Percentiles rank a stretch among this genome's conserved stretches.
These are phyloP conservation scores for Pezicula radicicola DNA, from an alignment of 2,329 filamentous ascomycete genomes.

Conservation along the genomic window DNA sequence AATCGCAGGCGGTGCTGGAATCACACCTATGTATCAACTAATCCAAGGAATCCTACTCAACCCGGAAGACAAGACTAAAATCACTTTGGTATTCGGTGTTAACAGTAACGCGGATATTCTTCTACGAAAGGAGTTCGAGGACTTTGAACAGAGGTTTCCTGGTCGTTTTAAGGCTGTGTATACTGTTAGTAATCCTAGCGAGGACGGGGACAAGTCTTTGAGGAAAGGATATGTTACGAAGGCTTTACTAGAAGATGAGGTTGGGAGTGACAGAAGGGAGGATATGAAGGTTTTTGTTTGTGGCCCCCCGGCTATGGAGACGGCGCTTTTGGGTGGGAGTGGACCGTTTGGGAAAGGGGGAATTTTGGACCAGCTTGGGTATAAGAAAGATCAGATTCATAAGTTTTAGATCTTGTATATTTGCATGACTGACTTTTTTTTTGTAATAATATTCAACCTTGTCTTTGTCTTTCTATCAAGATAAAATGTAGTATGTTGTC, in stretches of 20 bases:
- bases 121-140: slow-evolving; percentile 51
- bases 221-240: slow-evolving; percentile 56
- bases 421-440: too few species aligned
- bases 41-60: slow-evolving; percentile 59
- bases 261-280: slow-evolving; percentile 34
- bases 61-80: slow-evolving; percentile 56
- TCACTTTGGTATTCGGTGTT: slow-evolving; percentile 65
- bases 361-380: slow-evolving; percentile 55
- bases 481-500: too few species aligned
- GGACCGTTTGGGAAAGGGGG: slow-evolving; percentile 36
- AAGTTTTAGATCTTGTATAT: slow-evolving; percentile 42
- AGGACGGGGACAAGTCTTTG: slow-evolving; percentile 32
- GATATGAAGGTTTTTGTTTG: slow-evolving; percentile 64
- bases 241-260: slow-evolving; percentile 49
- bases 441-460: too few species aligned
- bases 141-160: slow-evolving; percentile 45
- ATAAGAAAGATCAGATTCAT: slow-evolving; percentile 53
- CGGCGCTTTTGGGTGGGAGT: slow-evolving; percentile 44
- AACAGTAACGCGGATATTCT: slow-evolving; percentile 63
- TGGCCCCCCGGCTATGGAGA: slow-evolving; percentile 66
- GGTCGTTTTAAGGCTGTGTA: slow-evolving; percentile 56
- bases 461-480: too few species aligned
- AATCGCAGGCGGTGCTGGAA: slow-evolving; percentile 67
- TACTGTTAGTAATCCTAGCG: slow-evolving; percentile 47
- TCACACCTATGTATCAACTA: slow-evolving; percentile 68